These are phyloP conservation scores for Kuraishia ogatae DNA, from an alignment of 805 yeast species.

Conservation along the genomic window DNA sequence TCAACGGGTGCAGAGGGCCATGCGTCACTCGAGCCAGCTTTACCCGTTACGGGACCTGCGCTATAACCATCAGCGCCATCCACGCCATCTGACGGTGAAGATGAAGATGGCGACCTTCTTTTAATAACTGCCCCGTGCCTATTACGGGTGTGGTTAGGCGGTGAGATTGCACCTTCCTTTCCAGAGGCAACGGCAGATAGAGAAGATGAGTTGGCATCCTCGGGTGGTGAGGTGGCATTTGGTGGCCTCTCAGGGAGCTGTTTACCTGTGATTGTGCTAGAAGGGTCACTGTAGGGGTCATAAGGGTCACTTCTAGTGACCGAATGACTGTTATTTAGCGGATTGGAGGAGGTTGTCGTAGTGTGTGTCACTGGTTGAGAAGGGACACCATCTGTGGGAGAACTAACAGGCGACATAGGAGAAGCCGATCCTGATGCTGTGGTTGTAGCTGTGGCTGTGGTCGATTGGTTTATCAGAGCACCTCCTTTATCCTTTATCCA, in stretches of 20 bases:
- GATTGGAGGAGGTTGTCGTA: too few relatives aligned
- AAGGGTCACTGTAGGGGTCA: too few relatives aligned
- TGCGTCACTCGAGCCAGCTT: too few relatives aligned
- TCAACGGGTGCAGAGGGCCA: background rate
- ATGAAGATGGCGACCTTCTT: background rate
- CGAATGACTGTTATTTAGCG: too few relatives aligned
- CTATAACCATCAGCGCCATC: background rate
- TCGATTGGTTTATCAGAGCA: background rate
- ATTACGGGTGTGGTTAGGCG: slow-evolving; percentile 15
- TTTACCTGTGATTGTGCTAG: background rate
- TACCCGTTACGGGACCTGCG: too few relatives aligned
- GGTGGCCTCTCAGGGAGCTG: background rate
- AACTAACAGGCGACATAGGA: background rate
- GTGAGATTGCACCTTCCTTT: slow-evolving; percentile 1
- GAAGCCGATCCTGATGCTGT: background rate
- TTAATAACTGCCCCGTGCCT: slow-evolving; percentile 15
- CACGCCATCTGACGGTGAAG: background rate
- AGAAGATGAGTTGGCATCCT: background rate
- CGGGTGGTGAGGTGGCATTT: background rate
- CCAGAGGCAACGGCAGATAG: background rate
- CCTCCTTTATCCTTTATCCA: slow-evolving; percentile 8
- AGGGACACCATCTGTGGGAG: background rate
- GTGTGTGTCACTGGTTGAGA: background rate
- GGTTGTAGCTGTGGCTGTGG: background rate
- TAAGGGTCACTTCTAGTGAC: too few relatives aligned